Base-by-base conservation (phyloP, 225 moss, liverwort and hornwort genomes). In the Straminergon stramineum region DNA sequence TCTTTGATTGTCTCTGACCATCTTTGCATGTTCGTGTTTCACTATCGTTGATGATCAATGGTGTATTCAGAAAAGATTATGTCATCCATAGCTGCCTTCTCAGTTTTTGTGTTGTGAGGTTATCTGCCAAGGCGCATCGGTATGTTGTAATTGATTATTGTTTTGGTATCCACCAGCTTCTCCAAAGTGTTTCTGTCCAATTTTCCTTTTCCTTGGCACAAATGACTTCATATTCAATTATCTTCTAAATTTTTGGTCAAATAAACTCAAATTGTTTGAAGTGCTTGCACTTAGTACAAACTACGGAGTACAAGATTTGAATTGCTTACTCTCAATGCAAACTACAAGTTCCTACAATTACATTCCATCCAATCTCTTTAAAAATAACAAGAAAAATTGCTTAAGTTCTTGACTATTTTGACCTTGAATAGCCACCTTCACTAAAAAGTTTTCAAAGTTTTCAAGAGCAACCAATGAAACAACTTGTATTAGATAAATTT, bases 401-500 rank as follows among this genome's bases (percentile, higher is more conserved):
- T 26, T 17, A n/a, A n/a, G 11, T n/a, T 79, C 17, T 79, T 37
- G 10, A 17, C 7, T 57, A 56, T 58, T n/a, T 57, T 16, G 17
- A 1, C 23, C 26, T 57, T 15, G 6, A 17, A 7, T 10, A 37
- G 17, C 4, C 16, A n/a, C 2, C 4, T 0, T 17, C 20, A 32
- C 6, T 0, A n/a, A 7, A 7, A 57, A 79, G n/a, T 16, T 79
- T 57, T 79, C 16, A 7, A 57, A 79, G n/a, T 16, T 79, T 57
- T 79, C 16, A 55, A 77, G 14, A 35, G 3, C 24, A 56, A 24
- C 8, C 6, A 15, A 55, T 78, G 4, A 35, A 77, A 35, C 0
- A 0, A 14, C 1, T 78, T 35, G 23, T 4, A 55, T 35, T 22
- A 35, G 15, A 78, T 15, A 55, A 22, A 78, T 55, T 55, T 78